Conservation (phyloP, 768 basidiomycete genomes). For the Xerocomus brunneocitrinus region DNA sequence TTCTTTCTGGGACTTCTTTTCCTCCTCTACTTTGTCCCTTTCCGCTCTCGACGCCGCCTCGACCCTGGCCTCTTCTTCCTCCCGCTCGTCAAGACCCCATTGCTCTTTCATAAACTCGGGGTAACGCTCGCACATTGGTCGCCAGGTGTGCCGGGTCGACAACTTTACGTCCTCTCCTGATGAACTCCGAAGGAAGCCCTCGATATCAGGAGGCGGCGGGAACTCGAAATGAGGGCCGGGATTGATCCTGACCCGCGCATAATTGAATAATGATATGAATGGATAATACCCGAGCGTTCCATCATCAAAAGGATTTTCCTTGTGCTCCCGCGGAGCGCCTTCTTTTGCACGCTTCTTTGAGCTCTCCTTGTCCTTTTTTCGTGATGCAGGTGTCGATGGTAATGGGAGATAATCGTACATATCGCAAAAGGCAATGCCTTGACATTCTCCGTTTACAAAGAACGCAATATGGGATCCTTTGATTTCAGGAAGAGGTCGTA, state of each 20-base stretch:
- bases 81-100: slow-evolving; percentile 66
- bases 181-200: slow-evolving; percentile 46
- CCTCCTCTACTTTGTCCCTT: slow-evolving; percentile 38
- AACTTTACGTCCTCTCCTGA: slow-evolving; percentile 31
- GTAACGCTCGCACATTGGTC: slow-evolving; percentile 82
- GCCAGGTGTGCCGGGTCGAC: slow-evolving; percentile 50
- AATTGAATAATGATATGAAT: slow-evolving; percentile 89
- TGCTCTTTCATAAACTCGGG: slow-evolving; percentile 81
- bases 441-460: slow-evolving; percentile 86
- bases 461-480: slow-evolving; percentile 75
- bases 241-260: slow-evolving; percentile 79
- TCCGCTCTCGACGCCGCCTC: slow-evolving; percentile 40
- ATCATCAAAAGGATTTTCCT: slow-evolving; percentile 88
- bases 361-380: slow-evolving; percentile 54
- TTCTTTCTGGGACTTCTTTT: slow-evolving; percentile 40
- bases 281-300: slow-evolving; percentile 95
- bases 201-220: slow-evolving; percentile 76
- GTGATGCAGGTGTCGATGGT: slow-evolving; percentile 53
- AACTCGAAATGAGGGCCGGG: slow-evolving; percentile 84
- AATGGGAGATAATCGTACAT: slow-evolving; percentile 88
- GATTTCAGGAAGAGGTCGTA: slow-evolving; percentile 68
- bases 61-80: slow-evolving; percentile 63
- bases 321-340: slow-evolving; percentile 63
- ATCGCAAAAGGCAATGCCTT: slow-evolving; percentile 81
- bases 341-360: slow-evolving; percentile 55